Base-by-base conservation (phyloP, 179 eudicot genomes). In the Silene coronaria region DNA sequence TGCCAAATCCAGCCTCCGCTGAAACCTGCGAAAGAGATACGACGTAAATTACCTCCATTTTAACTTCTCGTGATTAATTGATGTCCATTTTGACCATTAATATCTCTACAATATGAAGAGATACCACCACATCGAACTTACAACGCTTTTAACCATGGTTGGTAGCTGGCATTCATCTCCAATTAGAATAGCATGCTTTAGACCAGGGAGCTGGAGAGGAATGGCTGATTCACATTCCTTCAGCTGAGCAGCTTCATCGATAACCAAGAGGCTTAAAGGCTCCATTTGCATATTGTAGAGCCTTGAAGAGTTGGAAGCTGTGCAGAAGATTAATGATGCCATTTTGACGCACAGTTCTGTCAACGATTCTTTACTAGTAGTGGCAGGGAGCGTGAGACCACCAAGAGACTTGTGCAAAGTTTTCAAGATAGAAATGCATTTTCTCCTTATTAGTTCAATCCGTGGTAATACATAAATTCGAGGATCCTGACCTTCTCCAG, bases 181-280 rank as follows among this genome's bases (percentile, higher is more conserved):
- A 61, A 85, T 81, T 27, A 91, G 88, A 81, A 91, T 69, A 72
- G 87, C 91, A 81, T 87, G 88, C 65, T 69, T 81, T 77, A 91
- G 46, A 48, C 88, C 90, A 2, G 77, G 82, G 8, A 91, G 75
- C 67, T 87, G 93, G 73, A 91, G 80, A 6, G 96, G 93, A 62
- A 89, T 87, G 2, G 73, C 76, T 23, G 93, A 82, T 75, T 91
- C 96, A 73, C 91, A 84, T 76, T 91, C 96, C 80, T 89, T 91
- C 70, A 91, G 55, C n/a, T 91, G 96, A 10, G 91, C 87, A 46
- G 97, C 97, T 78, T 91, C 94, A 70, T 91, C 97, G 27, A 91
- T 80, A 8, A 91, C 88, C 80, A 91, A 58, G 45, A 91, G 55
- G 28, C 83, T 75, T 26, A 83, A 70, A 10, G 90, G 88, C 48